Conservation (phyloP, 352 stramenopile species). For the Phytopythium chamaehyphon region DNA sequence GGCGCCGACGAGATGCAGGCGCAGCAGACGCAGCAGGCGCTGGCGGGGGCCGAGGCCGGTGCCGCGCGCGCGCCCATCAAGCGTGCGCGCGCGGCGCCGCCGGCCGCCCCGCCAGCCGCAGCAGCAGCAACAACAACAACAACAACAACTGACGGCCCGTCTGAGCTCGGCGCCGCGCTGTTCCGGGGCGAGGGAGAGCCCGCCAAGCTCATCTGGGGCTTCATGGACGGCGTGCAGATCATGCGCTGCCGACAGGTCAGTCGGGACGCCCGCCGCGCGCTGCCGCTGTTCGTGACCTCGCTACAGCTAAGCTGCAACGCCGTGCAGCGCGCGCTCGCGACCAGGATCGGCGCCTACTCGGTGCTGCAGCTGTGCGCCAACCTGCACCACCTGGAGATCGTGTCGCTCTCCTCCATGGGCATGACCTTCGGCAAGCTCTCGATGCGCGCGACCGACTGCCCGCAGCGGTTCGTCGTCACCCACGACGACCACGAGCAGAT, state of each 20-base stretch:
- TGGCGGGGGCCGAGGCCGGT: background rate
- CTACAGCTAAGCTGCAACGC: conserved; percentile 81
- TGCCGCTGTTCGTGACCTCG: conserved; percentile 62
- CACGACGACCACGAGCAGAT: conserved; percentile 88
- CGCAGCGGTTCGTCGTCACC: conserved; percentile 83
- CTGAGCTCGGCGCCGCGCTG: conserved; percentile 42
- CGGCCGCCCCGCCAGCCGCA: background rate
- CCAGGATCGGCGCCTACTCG: conserved; percentile 20
- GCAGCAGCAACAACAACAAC: background rate
- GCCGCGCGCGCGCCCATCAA: background rate
- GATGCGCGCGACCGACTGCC: conserved; percentile 81
- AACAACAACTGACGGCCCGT: conserved; percentile 1
- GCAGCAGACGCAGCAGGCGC: background rate
- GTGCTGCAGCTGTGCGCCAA: conserved; percentile 63
- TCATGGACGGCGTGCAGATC: conserved; percentile 72
- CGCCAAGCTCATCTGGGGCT: conserved; percentile 73
- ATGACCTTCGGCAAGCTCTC: conserved; percentile 82
- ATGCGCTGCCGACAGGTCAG: conserved; percentile 62
- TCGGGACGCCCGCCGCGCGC: conserved; percentile 34
- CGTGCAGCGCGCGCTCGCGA: conserved; percentile 54
- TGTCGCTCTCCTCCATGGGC: conserved; percentile 65
- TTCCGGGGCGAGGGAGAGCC: conserved; percentile 67
- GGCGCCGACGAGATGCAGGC: conserved; percentile 28
- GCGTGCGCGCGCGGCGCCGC: background rate
- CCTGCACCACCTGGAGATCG: conserved; percentile 67